Evolutionary conservation across 2,329 filamentous ascomycete species (phyloP), one percentile per base, ranked within the genome.

Genomic region (Fusarium luffae): DNA sequence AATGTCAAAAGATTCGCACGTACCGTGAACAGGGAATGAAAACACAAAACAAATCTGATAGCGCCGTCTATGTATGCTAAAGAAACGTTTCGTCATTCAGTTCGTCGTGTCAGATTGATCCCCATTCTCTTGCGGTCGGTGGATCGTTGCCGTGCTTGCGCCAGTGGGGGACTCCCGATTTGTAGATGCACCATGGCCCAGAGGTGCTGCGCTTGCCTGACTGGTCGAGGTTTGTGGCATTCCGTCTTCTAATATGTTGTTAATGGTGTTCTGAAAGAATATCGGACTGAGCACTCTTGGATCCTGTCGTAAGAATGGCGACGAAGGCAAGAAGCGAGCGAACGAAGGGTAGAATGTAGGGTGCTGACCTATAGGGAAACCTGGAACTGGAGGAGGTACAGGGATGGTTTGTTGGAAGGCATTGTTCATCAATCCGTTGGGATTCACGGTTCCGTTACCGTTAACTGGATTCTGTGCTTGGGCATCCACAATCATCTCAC

Each of bases 71-170:
- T 44, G 59, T 51, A 34, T 60, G 59, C 51, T 51, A 68, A 61
- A 68, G 61, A 28, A 65, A 56, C 42, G 27, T 51, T 54, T 30
- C 34, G 19, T 60, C 43, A 37, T 69, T 74, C 60, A 75, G 59
- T 74, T 73, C 59, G 70, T 74, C 42, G 52, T 58, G 34, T 73
- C 69, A 50, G 73, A 62, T 34, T 68, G 27, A 46, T 69, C 58
- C 51, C 66, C 59, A 47, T 65, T 62, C 52, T 59, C 54, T 44
- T 68, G 68, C 18, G 73, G 68, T 51, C 74, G 76, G 55, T 81
- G 78, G 61, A 81, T 77, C 5, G 77, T 76, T 14, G 79, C 79
- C 8, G 79, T 80, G 71, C 79, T 81, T 34, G 79, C 78, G n/a
- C 77, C 77, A 21, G 74, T 66, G 14, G 75, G 63, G 9, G 71